Evolutionary conservation across 1,284 basidiomycete genomes (phyloP).

Genomic region (Apiotrichum gamsii): DNA sequence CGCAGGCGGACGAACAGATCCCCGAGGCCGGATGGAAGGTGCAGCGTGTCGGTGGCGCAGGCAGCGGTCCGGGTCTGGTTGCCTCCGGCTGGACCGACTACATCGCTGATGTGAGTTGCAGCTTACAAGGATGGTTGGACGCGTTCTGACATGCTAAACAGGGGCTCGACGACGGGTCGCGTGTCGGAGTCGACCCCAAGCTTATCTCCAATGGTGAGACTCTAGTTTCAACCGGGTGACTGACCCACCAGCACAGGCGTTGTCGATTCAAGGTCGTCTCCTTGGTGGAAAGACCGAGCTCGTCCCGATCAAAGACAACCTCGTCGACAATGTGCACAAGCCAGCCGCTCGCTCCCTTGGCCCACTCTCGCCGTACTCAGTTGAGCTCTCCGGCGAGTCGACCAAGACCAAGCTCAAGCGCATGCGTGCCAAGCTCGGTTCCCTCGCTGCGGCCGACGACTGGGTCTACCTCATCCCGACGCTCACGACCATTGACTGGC

Average conservation of each 20-base stretch:
- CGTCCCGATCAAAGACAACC: constrained; percentile 58
- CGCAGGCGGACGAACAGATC: constrained; percentile 70
- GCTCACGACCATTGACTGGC: constrained; percentile 57
- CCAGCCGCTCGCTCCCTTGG: constrained; percentile 63
- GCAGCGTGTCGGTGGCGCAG: constrained; percentile 59
- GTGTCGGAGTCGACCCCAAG: constrained; percentile 82
- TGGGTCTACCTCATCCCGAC: constrained; percentile 48
- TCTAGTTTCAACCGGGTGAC: neutral
- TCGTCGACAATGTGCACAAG: constrained; percentile 76
- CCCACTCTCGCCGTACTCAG: constrained; percentile 66
- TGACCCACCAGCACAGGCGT: constrained; percentile 15
- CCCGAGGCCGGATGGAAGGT: constrained; percentile 68
- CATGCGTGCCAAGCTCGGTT: constrained; percentile 33
- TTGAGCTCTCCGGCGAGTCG: constrained; percentile 62
- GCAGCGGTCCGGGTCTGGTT: constrained; percentile 37
- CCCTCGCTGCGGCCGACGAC: constrained; percentile 27
- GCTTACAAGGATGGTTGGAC: neutral
- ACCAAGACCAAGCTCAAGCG: constrained; percentile 30
- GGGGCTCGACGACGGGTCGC: constrained; percentile 54
- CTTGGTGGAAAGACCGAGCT: constrained; percentile 55
- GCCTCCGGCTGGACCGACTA: constrained; percentile 73
- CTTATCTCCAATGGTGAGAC: constrained; percentile 65
- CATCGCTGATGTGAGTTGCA: constrained; percentile 53
- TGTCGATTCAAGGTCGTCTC: constrained; percentile 39
- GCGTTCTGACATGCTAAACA: constrained; percentile 26